Base-by-base conservation (phyloP, 495 filamentous ascomycete genomes). In the Bombardia bombarda region DNA sequence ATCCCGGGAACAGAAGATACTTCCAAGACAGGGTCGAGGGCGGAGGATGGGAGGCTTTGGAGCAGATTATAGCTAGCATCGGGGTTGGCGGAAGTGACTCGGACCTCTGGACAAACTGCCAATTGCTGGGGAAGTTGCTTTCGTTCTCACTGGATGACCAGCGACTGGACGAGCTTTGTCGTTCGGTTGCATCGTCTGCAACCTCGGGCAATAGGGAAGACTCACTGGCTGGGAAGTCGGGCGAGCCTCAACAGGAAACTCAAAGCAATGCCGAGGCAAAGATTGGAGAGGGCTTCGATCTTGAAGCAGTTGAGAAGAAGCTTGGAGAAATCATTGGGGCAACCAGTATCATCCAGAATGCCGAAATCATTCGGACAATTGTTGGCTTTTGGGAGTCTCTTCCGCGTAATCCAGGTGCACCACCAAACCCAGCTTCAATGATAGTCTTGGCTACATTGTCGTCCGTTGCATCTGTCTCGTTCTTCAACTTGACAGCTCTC, bases 1-100 rank as follows among this genome's bases (percentile, higher is more conserved):
- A 97, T 63, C 74, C 80, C 44, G 90, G 89, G 10, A 98, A 97
- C 65, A 73, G 80, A 47, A 78, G 83, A 45, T 95, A 90, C 61
- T 97, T 96, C 62, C 73, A 78, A 38, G 77, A 77, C 46, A 73
- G 76, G 43, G 76, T 90, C 20, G 67, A 80, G 14, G 78, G 77
- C n/a, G 83, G 83, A 40, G 87, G 88, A 7, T 86, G 84, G 80
- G 67, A 75, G 42, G 78, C 77, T n/a, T 58, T 96, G 43, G 79
- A 92, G 49, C 78, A 83, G 46, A 72, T 72, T 9, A 72, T 90
- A 44, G 75, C 67, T 44, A 69, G 69, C 59, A 69, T 74, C 67
- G 72, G 81, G 45, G 58, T 79, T 49, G 67, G 81, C 49, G 74
- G 75, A 45, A 68, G 62, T 13, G 72, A 78, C 28, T 68, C 72